phyloP scores from a whole-genome alignment of 2,329 filamentous ascomycete genomes.

The Ophiocordyceps camponoti-saundersi region DNA sequence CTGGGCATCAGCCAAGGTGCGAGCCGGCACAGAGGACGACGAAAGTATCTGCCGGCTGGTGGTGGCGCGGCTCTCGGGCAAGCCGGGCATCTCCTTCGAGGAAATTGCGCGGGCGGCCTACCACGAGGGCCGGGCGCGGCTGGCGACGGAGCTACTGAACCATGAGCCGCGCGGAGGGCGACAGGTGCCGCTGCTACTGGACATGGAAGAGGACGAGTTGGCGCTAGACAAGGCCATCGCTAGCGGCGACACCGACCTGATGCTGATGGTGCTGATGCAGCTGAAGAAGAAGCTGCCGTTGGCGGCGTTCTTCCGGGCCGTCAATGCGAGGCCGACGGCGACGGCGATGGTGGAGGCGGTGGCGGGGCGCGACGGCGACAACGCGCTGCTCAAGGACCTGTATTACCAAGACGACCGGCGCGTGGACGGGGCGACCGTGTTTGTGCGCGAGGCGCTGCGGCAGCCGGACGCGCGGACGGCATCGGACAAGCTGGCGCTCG shows the following conservation, averaged over 20 bases:
- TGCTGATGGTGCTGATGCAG: constrained; percentile 76
- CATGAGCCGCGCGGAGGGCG: constrained; percentile 90
- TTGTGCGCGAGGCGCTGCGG: constrained; percentile 66
- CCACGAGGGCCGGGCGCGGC: constrained; percentile 75
- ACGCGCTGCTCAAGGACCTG: constrained; percentile 76
- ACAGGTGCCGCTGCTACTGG: constrained; percentile 82
- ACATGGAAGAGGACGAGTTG: constrained; percentile 90
- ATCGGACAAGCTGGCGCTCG: constrained; percentile 76
- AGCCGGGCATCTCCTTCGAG: constrained; percentile 89
- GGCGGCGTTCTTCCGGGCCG: constrained; percentile 79
- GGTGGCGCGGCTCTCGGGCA: constrained; percentile 71
- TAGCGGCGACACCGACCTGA: constrained; percentile 82
- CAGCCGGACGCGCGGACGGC: constrained; percentile 54
- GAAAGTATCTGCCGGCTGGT: constrained; percentile 75
- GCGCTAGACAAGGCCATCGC: constrained; percentile 94
- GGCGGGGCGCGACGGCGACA: constrained; percentile 52
- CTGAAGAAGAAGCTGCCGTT: constrained; percentile 82
- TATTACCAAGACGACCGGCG: constrained; percentile 95
- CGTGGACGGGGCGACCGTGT: constrained; percentile 72
- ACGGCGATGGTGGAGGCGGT: constrained; percentile 79
- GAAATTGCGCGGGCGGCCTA: constrained; percentile 85
- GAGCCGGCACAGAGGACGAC: constrained; percentile 68
- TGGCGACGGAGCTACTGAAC: constrained; percentile 82
- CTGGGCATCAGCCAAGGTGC: constrained; percentile 92
- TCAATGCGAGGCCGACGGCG: constrained; percentile 72